phyloP scores from a whole-genome alignment of 306 rosid genomes.

The Cucumis hystrix region DNA sequence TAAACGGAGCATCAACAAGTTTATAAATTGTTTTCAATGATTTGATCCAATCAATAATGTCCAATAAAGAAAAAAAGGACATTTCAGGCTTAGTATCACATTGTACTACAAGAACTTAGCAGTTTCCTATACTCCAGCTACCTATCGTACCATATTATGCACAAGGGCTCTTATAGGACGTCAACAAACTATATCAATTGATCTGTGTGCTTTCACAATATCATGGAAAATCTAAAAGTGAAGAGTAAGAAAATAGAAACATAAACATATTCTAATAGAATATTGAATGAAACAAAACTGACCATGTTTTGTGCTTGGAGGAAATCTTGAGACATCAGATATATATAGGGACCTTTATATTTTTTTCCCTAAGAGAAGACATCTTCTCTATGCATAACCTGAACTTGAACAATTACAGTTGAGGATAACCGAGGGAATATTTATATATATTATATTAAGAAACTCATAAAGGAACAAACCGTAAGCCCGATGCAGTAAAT shows the following conservation, averaged over 20 bases:
- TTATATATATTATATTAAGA: conserved; percentile 6
- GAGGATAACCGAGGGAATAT: neutral
- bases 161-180: neutral
- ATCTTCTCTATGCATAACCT: conserved; percentile 98
- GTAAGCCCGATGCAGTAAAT: conserved; percentile 69
- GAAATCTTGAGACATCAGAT: conserved; percentile 89
- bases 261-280: neutral
- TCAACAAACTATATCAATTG: neutral
- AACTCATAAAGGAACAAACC: conserved; percentile 82
- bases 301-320: conserved; percentile 68
- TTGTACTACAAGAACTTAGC: neutral
- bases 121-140: neutral
- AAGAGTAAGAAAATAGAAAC: neutral
- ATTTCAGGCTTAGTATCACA: neutral
- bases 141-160: neutral
- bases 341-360: conserved; percentile 66
- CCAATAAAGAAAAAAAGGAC: neutral
- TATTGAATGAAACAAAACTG: conserved; percentile 10
- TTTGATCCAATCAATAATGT: neutral
- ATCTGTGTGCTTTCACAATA: neutral
- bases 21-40: neutral
- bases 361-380: conserved; percentile 77
- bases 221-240: neutral
- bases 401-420: conserved; percentile 15
- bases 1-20: neutral